Evolutionary conservation across 2,329 filamentous ascomycete genomes (phyloP).

Genomic region (Ceratocystis lukuohia): DNA sequence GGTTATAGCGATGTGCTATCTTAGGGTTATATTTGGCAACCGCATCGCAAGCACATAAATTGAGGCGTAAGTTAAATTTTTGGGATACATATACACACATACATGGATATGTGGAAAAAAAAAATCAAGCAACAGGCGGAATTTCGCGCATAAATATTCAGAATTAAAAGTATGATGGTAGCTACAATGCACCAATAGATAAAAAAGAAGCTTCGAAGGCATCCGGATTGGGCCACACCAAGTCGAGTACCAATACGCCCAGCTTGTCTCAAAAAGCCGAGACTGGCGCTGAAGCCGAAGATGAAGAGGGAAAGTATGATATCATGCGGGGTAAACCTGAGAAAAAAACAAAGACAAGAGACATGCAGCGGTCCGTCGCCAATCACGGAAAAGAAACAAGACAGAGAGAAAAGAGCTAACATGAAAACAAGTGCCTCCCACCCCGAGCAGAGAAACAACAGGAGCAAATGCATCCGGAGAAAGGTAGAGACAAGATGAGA

Average conservation of each 20-base stretch:
- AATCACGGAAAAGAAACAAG: not conserved
- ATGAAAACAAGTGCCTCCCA: conserved; percentile 5
- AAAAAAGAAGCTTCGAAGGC: not conserved
- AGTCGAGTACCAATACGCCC: not conserved
- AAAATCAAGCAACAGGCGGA: not conserved
- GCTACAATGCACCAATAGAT: conserved; percentile 3
- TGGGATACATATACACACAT: not conserved
- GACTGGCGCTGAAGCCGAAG: not conserved
- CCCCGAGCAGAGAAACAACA: not conserved
- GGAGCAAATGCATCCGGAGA: not conserved
- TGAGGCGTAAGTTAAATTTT: too few species aligned
- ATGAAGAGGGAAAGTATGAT: not conserved
- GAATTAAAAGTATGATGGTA: conserved; percentile 6
- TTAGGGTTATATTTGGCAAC: not conserved
- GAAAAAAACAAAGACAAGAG: not conserved
- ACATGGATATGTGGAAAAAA: not conserved
- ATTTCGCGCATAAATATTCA: not conserved
- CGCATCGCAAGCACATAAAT: not conserved
- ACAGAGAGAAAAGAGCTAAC: not conserved
- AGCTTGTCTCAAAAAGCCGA: not conserved
- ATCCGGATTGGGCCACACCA: not conserved
- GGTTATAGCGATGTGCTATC: not conserved
- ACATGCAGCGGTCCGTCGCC: not conserved
- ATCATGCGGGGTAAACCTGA: not conserved
- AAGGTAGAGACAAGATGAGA: not conserved